A percentile compares a stretch with the other conserved stretches of the same genome.
phyloP scores from a whole-genome alignment of 2,329 filamentous ascomycete genomes.

The Lecanosticta acicola region DNA sequence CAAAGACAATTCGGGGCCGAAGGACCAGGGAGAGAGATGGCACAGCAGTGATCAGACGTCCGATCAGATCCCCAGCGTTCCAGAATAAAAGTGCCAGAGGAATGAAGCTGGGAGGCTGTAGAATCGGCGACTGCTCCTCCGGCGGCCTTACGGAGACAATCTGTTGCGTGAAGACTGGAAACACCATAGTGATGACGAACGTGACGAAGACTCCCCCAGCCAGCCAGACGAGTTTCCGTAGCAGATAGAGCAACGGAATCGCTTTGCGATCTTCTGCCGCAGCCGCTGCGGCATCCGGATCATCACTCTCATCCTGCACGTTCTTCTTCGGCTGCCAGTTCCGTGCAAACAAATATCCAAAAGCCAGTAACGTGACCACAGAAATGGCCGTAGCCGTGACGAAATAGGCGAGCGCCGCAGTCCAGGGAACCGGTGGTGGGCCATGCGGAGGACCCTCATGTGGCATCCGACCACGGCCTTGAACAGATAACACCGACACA shows the following conservation, averaged over 20 bases:
- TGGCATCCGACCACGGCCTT: conserved; percentile 20
- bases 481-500: conserved; percentile 66
- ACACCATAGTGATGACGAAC: conserved; percentile 86
- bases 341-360: conserved; percentile 62
- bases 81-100: conserved; percentile 86
- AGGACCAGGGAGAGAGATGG: conserved; percentile 53
- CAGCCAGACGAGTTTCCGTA: conserved; percentile 73
- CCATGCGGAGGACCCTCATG: conserved; percentile 16
- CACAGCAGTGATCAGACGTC: conserved; percentile 62
- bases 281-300: conserved; percentile 3
- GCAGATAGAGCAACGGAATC: conserved; percentile 59
- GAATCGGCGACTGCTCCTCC: conserved; percentile 49
- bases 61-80: conserved; percentile 81
- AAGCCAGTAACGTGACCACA: conserved; percentile 61
- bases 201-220: conserved; percentile 71
- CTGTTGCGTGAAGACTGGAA: conserved; percentile 75
- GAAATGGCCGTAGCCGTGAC: conserved; percentile 78
- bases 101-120: conserved; percentile 74
- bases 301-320: conserved; percentile 8
- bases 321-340: conserved; percentile 18
- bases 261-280: conserved; percentile 15
- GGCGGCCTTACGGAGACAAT: conserved; percentile 41
- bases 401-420: conserved; percentile 85
- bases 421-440: conserved; percentile 48
- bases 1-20: conserved; percentile 62